Percentiles rank a stretch among this genome's conserved stretches.
Conservation (phyloP, 345 rosid genomes). For the Bruguiera gymnorhiza region DNA sequence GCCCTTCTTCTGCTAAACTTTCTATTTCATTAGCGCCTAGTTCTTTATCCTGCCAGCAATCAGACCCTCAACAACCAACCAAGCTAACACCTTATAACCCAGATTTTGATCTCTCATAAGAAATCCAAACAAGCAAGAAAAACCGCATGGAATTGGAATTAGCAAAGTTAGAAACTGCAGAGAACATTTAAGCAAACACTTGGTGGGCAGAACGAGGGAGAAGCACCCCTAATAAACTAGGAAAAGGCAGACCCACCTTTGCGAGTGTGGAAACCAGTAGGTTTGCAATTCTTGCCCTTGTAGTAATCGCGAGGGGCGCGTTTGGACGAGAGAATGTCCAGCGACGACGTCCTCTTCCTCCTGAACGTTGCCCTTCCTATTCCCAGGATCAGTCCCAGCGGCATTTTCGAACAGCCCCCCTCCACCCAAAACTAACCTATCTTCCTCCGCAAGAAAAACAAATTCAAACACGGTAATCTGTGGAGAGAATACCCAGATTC, state of each 20-base stretch:
- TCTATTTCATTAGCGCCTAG: no score
- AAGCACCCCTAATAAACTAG: neutral
- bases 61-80: neutral
- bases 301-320: conserved; percentile 74
- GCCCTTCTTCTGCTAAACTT: no score
- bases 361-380: conserved; percentile 55
- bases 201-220: neutral
- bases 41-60: neutral
- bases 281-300: conserved; percentile 78
- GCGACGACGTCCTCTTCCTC: conserved; percentile 76
- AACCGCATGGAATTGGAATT: neutral
- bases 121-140: no score
- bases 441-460: neutral
- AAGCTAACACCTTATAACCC: no score
- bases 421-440: neutral
- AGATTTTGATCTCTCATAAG: neutral
- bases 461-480: no score
- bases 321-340: conserved; percentile 78
- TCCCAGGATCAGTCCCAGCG: conserved; percentile 58
- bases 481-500: no score
- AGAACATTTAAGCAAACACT: neutral
- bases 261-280: conserved; percentile 80
- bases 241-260: conserved; percentile 44
- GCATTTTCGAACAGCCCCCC: conserved; percentile 31
- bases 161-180: neutral